Evolutionary conservation across 192 early-diverging fungal species (phyloP), one percentile per base, ranked within the genome.

Genomic region (Backusella sp.): DNA sequence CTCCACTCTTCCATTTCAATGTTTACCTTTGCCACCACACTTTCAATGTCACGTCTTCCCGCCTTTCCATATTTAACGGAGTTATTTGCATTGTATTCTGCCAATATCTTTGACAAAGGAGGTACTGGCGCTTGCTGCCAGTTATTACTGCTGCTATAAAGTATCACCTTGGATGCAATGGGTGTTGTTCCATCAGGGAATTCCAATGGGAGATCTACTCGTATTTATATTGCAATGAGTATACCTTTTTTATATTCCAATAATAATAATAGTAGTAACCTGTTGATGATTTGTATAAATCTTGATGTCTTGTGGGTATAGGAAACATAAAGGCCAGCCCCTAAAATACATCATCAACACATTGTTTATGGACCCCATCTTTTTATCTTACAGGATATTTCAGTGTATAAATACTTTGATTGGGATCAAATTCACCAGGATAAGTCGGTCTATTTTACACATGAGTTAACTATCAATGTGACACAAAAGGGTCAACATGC

Each of bases 101-200:
- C 76, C 44, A 83, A 76, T 17, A 74, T 23, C 19, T 78, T 85
- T 21, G 80, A 66, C 19, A 86, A 69, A 1, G 84, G 66, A 2
- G 90, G 85, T 0, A 81, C 73, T 4, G 75, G 69, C 15, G 88
- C 83, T n/a, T 73, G 35, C 37, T 76, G 81, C 86, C 89, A 92
- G 46, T 84, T 79, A 44, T 66, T 66, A 14, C 85, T 77, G 17
- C 89, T 88, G n/a, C 84, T 77, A 69, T 79, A 92, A 12, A 93
- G 79, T 66, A 90, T 90, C 53, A 93, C 76, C 34, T 89, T 85
- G 11, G 82, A 85, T 7, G 88, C 82, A 23, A 92, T 87, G 1
- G 93, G 92, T 2, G 93, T 92, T 28, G 90, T 92, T 6, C 90
- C 91, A 77, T 93, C 92, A 8, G 92, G 90, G 37, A 93, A 90